These are phyloP conservation scores for Rhododendron simsii DNA, from an alignment of 148 eudicot species.

Conservation along the genomic window DNA sequence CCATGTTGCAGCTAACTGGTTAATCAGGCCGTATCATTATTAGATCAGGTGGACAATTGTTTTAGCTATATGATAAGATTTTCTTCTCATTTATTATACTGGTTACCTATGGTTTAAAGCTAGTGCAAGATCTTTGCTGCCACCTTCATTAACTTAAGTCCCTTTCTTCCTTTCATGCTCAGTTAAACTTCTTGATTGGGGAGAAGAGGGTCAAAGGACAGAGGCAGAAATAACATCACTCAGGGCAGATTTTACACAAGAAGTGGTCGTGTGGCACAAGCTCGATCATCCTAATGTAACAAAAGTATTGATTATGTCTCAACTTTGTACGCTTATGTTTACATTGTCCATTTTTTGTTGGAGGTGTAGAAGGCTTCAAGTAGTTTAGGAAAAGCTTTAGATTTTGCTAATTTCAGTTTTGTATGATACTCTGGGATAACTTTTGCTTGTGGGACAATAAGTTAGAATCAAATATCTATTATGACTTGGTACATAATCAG, in stretches of 20 bases:
- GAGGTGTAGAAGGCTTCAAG: background rate
- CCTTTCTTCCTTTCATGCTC: constrained; percentile 13
- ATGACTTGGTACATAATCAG: background rate
- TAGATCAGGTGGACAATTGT: background rate
- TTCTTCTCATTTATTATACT: background rate
- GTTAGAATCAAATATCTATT: background rate
- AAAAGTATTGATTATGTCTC: constrained; percentile 41
- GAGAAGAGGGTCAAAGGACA: constrained; percentile 85
- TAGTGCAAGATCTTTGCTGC: background rate
- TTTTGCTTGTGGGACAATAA: background rate
- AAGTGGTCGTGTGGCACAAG: constrained; percentile 88
- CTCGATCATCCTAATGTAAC: constrained; percentile 93
- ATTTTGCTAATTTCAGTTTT: background rate
- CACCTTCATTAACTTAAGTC: background rate
- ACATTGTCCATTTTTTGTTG: background rate
- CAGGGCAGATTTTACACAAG: constrained; percentile 80
- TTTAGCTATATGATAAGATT: background rate
- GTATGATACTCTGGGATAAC: background rate
- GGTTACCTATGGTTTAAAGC: background rate
- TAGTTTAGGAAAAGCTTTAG: background rate
- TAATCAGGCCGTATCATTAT: background rate
- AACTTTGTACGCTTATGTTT: background rate
- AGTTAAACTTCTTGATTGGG: constrained; percentile 95
- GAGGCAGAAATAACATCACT: constrained; percentile 69
- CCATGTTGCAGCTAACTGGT: background rate